These are phyloP conservation scores for Marasmius fiardii DNA, from an alignment of 1,284 basidiomycete genomes.

Conservation along the genomic window DNA sequence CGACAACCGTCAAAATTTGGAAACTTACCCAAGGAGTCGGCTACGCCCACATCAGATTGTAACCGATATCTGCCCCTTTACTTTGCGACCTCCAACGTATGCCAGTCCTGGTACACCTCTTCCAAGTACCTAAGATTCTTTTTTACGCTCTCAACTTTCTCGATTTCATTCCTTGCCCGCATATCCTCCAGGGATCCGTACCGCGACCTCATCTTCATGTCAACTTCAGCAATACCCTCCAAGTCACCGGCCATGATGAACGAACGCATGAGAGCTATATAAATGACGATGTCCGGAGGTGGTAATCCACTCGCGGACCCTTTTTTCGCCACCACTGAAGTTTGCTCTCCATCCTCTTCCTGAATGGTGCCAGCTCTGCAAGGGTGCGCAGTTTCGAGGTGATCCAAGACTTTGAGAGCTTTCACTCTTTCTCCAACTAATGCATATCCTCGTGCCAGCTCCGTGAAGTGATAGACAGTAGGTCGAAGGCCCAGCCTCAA, in stretches of 20 bases:
- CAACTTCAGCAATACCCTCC: not conserved
- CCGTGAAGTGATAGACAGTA: constrained; percentile 35
- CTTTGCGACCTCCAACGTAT: not conserved
- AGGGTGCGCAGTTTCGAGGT: constrained; percentile 24
- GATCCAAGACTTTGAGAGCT: constrained; percentile 29
- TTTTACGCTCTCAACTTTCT: not conserved
- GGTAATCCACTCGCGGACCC: not conserved
- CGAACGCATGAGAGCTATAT: not conserved
- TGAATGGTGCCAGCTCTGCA: not conserved
- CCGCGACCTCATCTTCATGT: not conserved
- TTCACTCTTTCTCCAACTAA: constrained; percentile 21
- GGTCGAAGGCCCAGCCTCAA: constrained; percentile 29
- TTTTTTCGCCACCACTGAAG: no score
- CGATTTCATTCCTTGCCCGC: not conserved
- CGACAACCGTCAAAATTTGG: no score
- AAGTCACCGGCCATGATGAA: not conserved
- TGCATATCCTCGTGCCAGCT: constrained; percentile 34
- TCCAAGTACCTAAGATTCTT: not conserved
- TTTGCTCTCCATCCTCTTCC: no score
- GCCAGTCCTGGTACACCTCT: not conserved
- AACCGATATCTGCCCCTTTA: not conserved
- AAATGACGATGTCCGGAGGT: not conserved
- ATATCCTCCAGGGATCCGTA: not conserved
- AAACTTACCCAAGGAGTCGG: no score
- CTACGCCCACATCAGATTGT: no score